Evolutionary conservation across 768 basidiomycete genomes (phyloP).

Genomic region (Tremella yokohamensis): DNA sequence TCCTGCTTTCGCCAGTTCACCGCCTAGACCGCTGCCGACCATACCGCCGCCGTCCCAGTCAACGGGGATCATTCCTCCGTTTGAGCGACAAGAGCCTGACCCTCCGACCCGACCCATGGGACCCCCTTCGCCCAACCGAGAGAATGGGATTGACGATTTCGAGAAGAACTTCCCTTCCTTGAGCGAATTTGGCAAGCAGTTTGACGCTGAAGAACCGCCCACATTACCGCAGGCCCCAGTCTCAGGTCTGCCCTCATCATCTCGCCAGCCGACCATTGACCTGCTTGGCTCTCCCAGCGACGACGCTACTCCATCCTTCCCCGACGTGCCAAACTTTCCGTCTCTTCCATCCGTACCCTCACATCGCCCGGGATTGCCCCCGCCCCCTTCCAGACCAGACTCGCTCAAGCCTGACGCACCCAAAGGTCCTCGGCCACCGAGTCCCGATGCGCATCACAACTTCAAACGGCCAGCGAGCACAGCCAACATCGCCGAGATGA

Average conservation of each 20-base stretch:
- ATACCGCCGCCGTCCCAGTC: not conserved
- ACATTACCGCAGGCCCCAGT: not conserved
- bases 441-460: slow-evolving; percentile 8
- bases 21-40: not conserved
- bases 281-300: slow-evolving; percentile 5
- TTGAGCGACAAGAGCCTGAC: not conserved
- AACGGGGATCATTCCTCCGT: slow-evolving; percentile 1
- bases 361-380: slow-evolving; percentile 24
- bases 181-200: slow-evolving; percentile 46
- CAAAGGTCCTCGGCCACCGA: slow-evolving; percentile 6
- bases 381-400: slow-evolving; percentile 22
- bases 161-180: slow-evolving; percentile 45
- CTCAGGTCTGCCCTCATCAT: slow-evolving; percentile 6
- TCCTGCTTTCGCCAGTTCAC: not conserved
- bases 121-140: slow-evolving; percentile 7
- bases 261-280: slow-evolving; percentile 12
- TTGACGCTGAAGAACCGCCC: slow-evolving; percentile 17
- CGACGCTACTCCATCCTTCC: slow-evolving; percentile 19
- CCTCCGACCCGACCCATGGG: not conserved
- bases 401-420: slow-evolving; percentile 1
- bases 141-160: slow-evolving; percentile 39
- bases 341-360: slow-evolving; percentile 37
- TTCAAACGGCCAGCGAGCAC: slow-evolving; percentile 15
- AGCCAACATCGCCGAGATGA: slow-evolving; percentile 9
- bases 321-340: slow-evolving; percentile 33